These are phyloP conservation scores for Diaporthe australafricana DNA, from an alignment of 2,329 filamentous ascomycete species.

Conservation along the genomic window DNA sequence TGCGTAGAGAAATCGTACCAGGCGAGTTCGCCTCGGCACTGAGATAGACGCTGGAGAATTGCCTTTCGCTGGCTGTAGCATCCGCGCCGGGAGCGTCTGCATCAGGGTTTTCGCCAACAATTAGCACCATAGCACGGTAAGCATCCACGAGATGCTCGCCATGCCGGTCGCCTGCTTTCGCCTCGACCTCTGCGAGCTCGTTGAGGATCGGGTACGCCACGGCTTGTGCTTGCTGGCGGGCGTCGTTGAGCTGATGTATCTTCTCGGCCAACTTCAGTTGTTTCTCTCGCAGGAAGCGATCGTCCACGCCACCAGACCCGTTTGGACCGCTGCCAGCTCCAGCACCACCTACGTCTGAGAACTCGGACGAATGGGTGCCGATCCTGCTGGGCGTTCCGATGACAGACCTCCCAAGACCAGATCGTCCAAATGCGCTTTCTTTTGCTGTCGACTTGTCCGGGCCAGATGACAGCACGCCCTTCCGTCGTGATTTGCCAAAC, in stretches of 20 bases:
- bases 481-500: constrained; percentile 70
- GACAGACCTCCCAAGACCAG: constrained; percentile 83
- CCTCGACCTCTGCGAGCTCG: constrained; percentile 81
- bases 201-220: constrained; percentile 77
- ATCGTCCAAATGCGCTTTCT: constrained; percentile 71
- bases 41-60: constrained; percentile 81
- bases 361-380: constrained; percentile 72
- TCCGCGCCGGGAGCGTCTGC: constrained; percentile 69
- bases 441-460: constrained; percentile 49
- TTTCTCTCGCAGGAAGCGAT: constrained; percentile 84
- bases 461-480: constrained; percentile 47
- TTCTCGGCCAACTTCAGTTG: constrained; percentile 84
- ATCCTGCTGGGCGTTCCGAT: constrained; percentile 83
- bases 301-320: constrained; percentile 69
- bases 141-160: constrained; percentile 82
- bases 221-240: constrained; percentile 69
- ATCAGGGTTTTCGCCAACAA: constrained; percentile 78
- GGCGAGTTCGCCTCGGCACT: constrained; percentile 77
- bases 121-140: constrained; percentile 83
- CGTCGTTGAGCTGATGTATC: constrained; percentile 81
- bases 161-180: constrained; percentile 75
- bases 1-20: constrained; percentile 75
- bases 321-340: constrained; percentile 59
- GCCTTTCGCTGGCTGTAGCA: constrained; percentile 78
- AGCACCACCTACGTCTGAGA: constrained; percentile 74